phyloP scores from a whole-genome alignment of 352 stramenopile genomes.

The Blastocystis sp. region DNA sequence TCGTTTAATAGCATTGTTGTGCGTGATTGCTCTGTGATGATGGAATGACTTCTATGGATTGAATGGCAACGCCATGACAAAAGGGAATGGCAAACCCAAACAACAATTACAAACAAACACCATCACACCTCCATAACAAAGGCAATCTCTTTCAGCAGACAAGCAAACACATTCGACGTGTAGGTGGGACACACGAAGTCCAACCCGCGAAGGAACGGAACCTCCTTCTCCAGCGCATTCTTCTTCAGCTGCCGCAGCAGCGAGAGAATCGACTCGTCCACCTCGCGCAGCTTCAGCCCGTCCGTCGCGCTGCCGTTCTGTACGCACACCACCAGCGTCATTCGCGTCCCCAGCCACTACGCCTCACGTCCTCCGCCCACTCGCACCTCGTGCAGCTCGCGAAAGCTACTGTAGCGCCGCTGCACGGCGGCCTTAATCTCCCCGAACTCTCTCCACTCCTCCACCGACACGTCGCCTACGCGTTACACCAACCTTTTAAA shows the following conservation, averaged over 20 bases:
- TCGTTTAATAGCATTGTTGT: no score
- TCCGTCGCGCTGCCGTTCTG: neutral
- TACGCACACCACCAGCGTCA: neutral
- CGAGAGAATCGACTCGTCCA: neutral
- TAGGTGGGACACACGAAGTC: conserved; percentile 19
- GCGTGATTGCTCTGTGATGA: no score
- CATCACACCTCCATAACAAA: neutral
- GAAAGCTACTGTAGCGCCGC: no score
- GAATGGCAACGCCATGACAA: neutral
- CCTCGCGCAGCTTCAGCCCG: neutral
- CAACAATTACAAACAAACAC: no score
- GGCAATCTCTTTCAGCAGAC: conserved; percentile 12
- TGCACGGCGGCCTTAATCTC: no score
- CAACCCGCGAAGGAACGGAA: neutral
- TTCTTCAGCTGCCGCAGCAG: neutral
- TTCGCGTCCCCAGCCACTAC: neutral
- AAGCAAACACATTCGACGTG: conserved; percentile 9
- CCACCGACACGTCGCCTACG: no score
- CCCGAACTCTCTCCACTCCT: no score
- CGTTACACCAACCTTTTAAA: no score
- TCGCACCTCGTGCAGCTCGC: neutral
- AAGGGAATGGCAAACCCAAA: neutral
- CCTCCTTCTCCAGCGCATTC: neutral
- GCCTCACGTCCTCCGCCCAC: neutral
- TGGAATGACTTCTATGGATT: no score